Base-by-base conservation (phyloP, 495 filamentous ascomycete genomes). In the Ascodesmis nigricans region DNA sequence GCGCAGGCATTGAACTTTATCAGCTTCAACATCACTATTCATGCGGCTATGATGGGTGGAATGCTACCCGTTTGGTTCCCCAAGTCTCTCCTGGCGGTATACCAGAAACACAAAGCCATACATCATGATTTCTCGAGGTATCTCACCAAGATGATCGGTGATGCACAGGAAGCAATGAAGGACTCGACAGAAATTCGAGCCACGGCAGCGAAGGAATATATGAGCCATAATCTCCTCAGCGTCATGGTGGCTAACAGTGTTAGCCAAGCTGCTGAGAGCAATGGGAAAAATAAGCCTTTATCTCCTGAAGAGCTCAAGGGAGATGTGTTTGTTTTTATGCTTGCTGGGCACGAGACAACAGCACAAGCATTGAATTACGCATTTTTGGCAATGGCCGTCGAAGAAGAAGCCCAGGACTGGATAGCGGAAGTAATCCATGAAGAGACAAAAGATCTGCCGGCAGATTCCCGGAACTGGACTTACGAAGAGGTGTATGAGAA, bases 341-440 rank as follows among this genome's bases (percentile, higher is more conserved):
- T 67, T 17, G 63, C 62, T 1, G 63, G 63, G n/a, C 59, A 66
- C 25, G 63, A 65, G 27, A 64, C 63, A 0, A 58, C 58, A 11
- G 55, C 62, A 7, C 57, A 53, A 5, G 50, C 54, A 0, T 31
- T 65, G 21, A 36, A 53, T 5, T 64, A 48, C 29, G 43, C 43
- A 1, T 30, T 68, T 3, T 16, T 62, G 1, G 50, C 60, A 5
- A 35, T 66, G 4, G 59, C 58, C 15, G 33, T 56, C 0, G 31
- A 60, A 18, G 56, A 53, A 4, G 50, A 59, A 13, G 46, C 54
- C 0, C 62, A 66, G 43, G 54, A 43, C 11, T 52, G 36, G 33
- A 50, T 69, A 3, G 35, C 63, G 13, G 47, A 54, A 5, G 57
- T 64, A 35, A 45, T 72, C 14, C 48, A 53, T 35, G 59, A 57